Base-by-base conservation (phyloP, 108 stramenopile genomes). In the Nitzschia sp. region DNA sequence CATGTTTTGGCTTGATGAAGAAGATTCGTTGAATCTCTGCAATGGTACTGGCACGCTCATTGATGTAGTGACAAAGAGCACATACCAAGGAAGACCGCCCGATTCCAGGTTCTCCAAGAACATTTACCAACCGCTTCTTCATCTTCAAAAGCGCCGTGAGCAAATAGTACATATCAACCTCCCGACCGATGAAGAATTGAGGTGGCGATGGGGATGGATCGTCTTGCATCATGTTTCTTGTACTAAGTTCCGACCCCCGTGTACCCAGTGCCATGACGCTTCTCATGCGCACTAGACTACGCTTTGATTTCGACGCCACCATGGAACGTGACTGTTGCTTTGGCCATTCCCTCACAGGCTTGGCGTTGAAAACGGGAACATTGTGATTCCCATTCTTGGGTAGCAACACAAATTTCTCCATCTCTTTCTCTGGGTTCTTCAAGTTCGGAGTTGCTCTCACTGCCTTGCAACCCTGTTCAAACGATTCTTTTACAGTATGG, bases 341-440 rank as follows among this genome's bases (percentile, higher is more conserved):
- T 24, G 86, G 86, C 86, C 86, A 87, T 59, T 80, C 75, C 9
- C 69, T 75, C 10, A 87, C 70, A 43, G 81, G 76, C 20, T 83
- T 77, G 21, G 85, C 83, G 37, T 81, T 77, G 70, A 93, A 89
- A 26, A 96, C 80, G 42, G 75, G 77, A 1, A 87, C 88, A 54
- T 93, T 69, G 71, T 96, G 93, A 65, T 96, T 75, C 14, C 88
- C 94, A 53, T 78, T 86, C 57, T 80, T 72, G 6, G 92, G 95
- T 22, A 95, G 70, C 61, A 95, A 75, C 0, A 89, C 53, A 56
- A 95, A 93, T 70, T 95, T 92, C 63, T 86, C 65, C 82, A 86
- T 89, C 66, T 89, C 88, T 29, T 62, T 72, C 24, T 76, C 82
- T 7, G 83, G 50, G 56, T 84, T 72, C n/a, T 64, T 77, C 10